These are phyloP conservation scores for Aphanomyces euteiches DNA, from an alignment of 352 stramenopile species.

Conservation along the genomic window DNA sequence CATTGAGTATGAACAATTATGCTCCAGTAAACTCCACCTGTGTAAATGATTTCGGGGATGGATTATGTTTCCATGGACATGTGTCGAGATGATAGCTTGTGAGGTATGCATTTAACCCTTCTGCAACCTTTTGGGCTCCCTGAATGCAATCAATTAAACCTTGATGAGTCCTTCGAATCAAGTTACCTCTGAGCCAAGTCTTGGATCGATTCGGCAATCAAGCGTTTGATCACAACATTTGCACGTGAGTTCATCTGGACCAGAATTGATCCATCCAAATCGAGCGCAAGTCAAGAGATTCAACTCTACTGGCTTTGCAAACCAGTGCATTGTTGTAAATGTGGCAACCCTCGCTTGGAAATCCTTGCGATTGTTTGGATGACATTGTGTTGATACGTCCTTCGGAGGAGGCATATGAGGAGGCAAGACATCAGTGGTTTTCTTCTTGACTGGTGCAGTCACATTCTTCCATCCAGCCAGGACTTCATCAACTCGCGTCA, in stretches of 20 bases:
- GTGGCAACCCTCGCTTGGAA: conserved; percentile 17
- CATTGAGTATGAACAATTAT: not conserved
- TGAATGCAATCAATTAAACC: not conserved
- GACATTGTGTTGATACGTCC: conserved; percentile 3
- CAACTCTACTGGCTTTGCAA: conserved; percentile 27
- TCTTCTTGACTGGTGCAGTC: conserved; percentile 16
- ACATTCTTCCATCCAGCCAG: conserved; percentile 27
- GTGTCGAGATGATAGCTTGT: conserved; percentile 23
- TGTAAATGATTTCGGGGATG: conserved; percentile 20
- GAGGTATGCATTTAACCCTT: conserved; percentile 15
- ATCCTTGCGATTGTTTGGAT: conserved; percentile 25
- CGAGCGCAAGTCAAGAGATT: conserved; percentile 23
- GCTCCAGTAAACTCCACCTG: not conserved
- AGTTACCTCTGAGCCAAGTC: conserved; percentile 16
- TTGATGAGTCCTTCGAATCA: not conserved
- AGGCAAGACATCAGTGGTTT: not conserved
- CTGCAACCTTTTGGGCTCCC: conserved; percentile 23
- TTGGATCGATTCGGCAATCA: conserved; percentile 23
- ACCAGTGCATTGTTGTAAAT: conserved; percentile 26
- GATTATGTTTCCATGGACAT: conserved; percentile 25
- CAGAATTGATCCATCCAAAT: conserved; percentile 26
- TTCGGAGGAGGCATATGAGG: conserved; percentile 7
- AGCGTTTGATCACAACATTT: conserved; percentile 19
- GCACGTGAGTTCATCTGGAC: conserved; percentile 18
- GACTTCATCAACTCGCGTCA: conserved; percentile 17